A percentile compares a stretch with the other conserved stretches of the same genome.
These are phyloP conservation scores for Wallacemonas collosoma DNA, from an alignment of 208 protist species.

Conservation along the genomic window DNA sequence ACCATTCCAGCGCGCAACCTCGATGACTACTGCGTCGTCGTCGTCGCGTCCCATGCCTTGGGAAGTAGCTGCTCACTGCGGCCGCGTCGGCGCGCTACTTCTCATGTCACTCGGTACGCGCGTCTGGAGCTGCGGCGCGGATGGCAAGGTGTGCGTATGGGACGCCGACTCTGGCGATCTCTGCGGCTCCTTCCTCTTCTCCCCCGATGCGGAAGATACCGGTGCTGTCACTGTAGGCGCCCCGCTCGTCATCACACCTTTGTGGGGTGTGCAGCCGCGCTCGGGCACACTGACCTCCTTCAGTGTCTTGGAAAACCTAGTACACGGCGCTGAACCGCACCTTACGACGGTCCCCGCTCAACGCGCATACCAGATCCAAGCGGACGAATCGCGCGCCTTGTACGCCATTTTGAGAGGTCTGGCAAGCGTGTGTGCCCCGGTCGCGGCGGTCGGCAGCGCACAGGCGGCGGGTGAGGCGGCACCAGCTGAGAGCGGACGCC, in stretches of 20 bases:
- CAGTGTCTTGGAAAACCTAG: conserved; percentile 18
- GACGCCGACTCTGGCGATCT: conserved; percentile 31
- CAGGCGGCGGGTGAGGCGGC: not conserved
- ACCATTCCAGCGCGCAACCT: conserved; percentile 18
- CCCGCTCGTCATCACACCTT: conserved; percentile 21
- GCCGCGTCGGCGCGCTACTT: conserved; percentile 28
- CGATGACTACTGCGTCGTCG: not conserved
- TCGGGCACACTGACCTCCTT: conserved; percentile 30
- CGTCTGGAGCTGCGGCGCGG: conserved; percentile 58
- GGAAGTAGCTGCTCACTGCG: conserved; percentile 22
- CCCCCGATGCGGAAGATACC: conserved; percentile 14
- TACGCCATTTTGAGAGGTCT: not conserved
- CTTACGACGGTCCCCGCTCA: not conserved
- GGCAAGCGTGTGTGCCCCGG: not conserved
- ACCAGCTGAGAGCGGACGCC: too few relatives aligned
- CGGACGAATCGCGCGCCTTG: not conserved
- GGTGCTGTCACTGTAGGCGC: conserved; percentile 18
- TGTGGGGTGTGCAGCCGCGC: conserved; percentile 40
- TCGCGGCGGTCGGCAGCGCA: not conserved
- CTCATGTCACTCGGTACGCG: conserved; percentile 44
- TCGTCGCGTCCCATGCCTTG: not conserved
- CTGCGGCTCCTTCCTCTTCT: conserved; percentile 56
- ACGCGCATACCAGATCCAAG: not conserved
- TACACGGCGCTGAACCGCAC: not conserved
- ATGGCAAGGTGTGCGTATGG: conserved; percentile 48